phyloP scores from a whole-genome alignment of 352 stramenopile genomes.

The Phytophthora niederhauseri region DNA sequence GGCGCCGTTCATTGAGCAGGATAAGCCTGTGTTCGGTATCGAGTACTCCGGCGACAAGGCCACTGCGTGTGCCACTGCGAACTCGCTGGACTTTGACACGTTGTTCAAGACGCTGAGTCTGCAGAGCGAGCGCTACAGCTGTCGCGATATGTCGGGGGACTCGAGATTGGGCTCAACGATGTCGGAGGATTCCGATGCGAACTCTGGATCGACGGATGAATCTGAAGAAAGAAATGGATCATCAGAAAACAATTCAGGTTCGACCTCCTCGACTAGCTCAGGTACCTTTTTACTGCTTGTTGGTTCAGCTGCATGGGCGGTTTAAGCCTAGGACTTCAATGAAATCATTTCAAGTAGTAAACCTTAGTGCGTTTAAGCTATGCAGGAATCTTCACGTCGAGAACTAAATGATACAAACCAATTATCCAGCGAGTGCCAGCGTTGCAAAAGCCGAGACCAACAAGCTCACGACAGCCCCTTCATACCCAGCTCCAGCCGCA shows the following conservation, averaged over 20 bases:
- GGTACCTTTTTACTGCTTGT: no score
- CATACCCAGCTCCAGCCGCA: neutral
- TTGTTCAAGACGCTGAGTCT: conserved; percentile 45
- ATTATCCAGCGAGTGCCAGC: conserved; percentile 5
- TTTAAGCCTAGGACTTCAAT: no score
- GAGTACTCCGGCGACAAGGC: conserved; percentile 55
- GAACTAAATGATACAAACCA: neutral
- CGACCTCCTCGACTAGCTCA: neutral
- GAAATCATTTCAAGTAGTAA: no score
- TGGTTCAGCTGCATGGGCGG: no score
- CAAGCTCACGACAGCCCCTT: conserved; percentile 2
- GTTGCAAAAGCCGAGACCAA: conserved; percentile 9
- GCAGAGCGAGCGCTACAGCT: conserved; percentile 43
- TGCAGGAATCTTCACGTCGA: no score
- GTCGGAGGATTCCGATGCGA: neutral
- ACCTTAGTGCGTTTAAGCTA: no score
- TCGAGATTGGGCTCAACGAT: neutral
- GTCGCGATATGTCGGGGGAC: conserved; percentile 18
- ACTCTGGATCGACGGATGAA: neutral
- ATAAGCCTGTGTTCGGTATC: conserved; percentile 67
- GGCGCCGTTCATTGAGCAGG: conserved; percentile 44
- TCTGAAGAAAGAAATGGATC: neutral
- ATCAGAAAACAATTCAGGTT: neutral
- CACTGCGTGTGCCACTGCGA: conserved; percentile 31
- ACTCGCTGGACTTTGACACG: conserved; percentile 45